Evolutionary conservation across 1,284 basidiomycete species (phyloP).

Genomic region (Mycena sp.): DNA sequence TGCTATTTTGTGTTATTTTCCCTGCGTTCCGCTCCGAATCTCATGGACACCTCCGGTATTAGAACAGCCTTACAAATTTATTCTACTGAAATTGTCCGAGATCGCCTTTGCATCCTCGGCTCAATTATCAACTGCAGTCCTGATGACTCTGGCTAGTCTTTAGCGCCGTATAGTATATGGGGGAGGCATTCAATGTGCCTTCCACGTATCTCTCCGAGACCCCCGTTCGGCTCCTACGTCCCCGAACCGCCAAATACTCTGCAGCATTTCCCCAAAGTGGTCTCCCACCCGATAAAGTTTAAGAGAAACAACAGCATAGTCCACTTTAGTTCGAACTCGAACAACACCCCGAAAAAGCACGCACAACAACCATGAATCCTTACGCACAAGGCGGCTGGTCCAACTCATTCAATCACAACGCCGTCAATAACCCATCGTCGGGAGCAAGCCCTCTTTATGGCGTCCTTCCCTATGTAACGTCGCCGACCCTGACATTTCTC

Average conservation of each 20-base stretch:
- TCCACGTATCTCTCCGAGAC: constrained; percentile 1
- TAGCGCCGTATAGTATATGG: neutral
- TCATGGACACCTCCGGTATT: too few relatives aligned
- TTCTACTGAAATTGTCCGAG: neutral
- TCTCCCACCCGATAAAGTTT: neutral
- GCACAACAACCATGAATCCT: constrained; percentile 8
- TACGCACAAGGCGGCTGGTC: constrained; percentile 21
- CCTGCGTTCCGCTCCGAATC: too few relatives aligned
- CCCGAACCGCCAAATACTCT: neutral
- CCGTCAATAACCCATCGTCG: neutral
- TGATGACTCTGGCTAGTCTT: neutral
- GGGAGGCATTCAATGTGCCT: neutral
- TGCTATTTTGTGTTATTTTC: too few relatives aligned
- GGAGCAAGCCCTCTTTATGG: constrained; percentile 6
- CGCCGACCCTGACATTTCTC: neutral
- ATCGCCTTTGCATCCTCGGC: constrained; percentile 10
- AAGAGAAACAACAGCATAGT: neutral
- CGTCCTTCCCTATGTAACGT: constrained; percentile 11
- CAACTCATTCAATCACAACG: constrained; percentile 11
- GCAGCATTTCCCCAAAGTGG: neutral
- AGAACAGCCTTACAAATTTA: constrained; percentile 1
- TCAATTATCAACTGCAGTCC: neutral
- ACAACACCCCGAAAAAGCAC: neutral
- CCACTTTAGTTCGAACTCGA: too few relatives aligned
- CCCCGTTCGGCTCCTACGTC: neutral